These are phyloP conservation scores for Botryotinia narcissicola DNA, from an alignment of 2,329 filamentous ascomycete genomes.

Conservation along the genomic window DNA sequence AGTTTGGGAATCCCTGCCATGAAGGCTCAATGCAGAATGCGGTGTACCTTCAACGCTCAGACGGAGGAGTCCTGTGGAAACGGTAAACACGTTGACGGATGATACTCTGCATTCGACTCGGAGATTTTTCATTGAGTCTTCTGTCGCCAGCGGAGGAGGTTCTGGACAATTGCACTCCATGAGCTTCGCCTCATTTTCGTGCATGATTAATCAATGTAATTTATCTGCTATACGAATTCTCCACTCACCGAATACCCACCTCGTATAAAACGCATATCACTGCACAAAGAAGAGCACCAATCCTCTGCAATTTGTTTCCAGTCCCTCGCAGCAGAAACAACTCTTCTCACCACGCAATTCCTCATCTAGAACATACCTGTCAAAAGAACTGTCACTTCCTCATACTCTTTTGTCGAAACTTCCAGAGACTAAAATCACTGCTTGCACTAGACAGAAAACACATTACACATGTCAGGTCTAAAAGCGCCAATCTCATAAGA, in stretches of 20 bases:
- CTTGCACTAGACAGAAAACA: neutral
- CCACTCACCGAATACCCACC: neutral
- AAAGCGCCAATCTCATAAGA: neutral
- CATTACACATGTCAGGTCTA: neutral
- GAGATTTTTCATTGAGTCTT: neutral
- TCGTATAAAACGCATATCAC: neutral
- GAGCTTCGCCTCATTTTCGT: neutral
- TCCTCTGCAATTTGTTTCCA: neutral
- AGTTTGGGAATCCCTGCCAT: neutral
- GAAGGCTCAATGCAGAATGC: conserved; percentile 15
- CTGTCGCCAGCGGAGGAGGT: conserved; percentile 1
- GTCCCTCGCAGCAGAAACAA: neutral
- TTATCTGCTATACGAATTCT: neutral
- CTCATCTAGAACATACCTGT: neutral
- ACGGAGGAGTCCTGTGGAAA: neutral
- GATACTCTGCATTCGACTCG: conserved; percentile 8
- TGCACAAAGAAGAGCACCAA: neutral
- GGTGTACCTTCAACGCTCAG: neutral
- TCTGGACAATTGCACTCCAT: neutral
- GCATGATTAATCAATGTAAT: neutral
- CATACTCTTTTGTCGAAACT: neutral
- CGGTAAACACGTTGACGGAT: conserved; percentile 1
- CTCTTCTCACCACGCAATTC: neutral
- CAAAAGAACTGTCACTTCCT: neutral
- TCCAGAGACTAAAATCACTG: neutral